Conservation (phyloP, 768 basidiomycete genomes). For the Lactifluus hygrophoroides region DNA sequence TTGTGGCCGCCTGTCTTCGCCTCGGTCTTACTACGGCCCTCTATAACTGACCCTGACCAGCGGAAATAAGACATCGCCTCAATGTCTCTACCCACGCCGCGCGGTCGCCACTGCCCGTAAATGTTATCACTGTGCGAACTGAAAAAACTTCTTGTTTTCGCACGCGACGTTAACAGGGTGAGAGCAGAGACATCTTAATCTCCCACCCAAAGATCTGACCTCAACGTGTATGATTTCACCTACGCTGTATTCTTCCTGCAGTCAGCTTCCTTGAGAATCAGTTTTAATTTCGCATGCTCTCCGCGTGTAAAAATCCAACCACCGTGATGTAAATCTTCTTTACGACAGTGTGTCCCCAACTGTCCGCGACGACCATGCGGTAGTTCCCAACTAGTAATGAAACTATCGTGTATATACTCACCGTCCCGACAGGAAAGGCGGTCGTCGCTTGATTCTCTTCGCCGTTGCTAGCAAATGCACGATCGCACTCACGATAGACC, state of each 20-base stretch:
- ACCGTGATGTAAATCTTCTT: not conserved
- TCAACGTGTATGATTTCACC: not conserved
- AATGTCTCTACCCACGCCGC: not conserved
- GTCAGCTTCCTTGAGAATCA: not conserved
- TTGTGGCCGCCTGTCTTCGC: not conserved
- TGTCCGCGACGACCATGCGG: not conserved
- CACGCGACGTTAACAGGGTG: not conserved
- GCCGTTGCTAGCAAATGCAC: not conserved
- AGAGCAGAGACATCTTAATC: not conserved
- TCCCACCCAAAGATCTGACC: not conserved
- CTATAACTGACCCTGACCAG: not conserved
- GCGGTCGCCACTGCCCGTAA: not conserved
- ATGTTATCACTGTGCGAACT: not conserved
- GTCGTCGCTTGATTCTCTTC: not conserved
- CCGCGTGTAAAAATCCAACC: not conserved
- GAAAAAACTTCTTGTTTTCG: not conserved
- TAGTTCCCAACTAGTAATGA: not conserved
- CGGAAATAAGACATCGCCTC: not conserved
- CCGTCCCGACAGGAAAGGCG: not conserved
- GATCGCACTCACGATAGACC: not conserved
- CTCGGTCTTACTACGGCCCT: not conserved
- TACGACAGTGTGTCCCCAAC: not conserved
- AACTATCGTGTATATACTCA: not conserved
- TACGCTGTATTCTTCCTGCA: not conserved
- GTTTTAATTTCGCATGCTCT: not conserved